A percentile compares a stretch with the other conserved stretches of the same genome.
Evolutionary conservation across 768 basidiomycete species (phyloP).

Genomic region (Rhizopogon vinicolor): DNA sequence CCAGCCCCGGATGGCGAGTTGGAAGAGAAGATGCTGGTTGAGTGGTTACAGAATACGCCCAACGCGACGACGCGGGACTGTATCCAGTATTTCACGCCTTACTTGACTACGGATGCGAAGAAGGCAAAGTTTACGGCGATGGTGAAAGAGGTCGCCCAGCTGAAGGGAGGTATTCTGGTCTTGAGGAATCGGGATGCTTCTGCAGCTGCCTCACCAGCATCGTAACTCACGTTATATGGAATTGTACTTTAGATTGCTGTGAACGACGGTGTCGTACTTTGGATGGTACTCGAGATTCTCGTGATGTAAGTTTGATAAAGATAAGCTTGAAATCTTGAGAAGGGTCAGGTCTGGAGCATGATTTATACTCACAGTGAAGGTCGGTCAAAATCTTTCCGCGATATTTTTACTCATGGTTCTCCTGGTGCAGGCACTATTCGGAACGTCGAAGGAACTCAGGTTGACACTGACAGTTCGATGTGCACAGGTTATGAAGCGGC

Average conservation of each 20-base stretch:
- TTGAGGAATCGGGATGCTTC: slow-evolving; percentile 39
- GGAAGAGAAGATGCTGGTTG: slow-evolving; percentile 61
- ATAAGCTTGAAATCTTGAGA: too few species aligned
- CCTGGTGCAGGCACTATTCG: too few species aligned
- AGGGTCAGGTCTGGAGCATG: too few species aligned
- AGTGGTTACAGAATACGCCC: slow-evolving; percentile 69
- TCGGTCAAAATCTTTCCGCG: neutral
- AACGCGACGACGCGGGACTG: slow-evolving; percentile 74
- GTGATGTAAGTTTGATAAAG: too few species aligned
- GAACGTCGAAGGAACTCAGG: too few species aligned
- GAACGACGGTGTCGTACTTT: neutral
- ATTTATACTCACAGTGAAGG: neutral
- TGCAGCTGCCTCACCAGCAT: slow-evolving; percentile 16
- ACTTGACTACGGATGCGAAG: slow-evolving; percentile 62
- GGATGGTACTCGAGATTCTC: neutral
- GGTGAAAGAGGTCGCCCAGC: slow-evolving; percentile 73
- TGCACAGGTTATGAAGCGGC: too few species aligned
- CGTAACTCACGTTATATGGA: slow-evolving; percentile 2
- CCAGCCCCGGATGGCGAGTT: slow-evolving; percentile 51
- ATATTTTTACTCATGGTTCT: too few species aligned
- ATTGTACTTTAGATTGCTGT: slow-evolving; percentile 1
- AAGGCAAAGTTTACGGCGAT: slow-evolving; percentile 74
- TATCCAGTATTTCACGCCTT: slow-evolving; percentile 75
- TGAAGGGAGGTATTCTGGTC: slow-evolving; percentile 62
- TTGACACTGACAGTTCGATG: too few species aligned